These are phyloP conservation scores for Nymphaea thermarum DNA, from an alignment of 164 flowering plant species.

Conservation along the genomic window DNA sequence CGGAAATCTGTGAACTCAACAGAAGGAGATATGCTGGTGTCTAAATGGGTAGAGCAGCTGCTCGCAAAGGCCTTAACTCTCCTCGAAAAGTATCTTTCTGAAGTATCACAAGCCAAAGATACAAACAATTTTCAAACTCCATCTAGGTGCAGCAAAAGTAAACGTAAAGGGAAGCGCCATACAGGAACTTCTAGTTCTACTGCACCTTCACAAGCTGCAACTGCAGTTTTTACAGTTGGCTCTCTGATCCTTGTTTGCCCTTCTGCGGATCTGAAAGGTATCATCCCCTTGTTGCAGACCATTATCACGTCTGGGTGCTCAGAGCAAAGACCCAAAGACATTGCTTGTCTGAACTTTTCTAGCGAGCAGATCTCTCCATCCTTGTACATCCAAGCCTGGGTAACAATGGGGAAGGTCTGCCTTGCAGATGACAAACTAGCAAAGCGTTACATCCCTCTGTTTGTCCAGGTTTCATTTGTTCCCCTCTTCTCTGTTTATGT, in stretches of 20 bases:
- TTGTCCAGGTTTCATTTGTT: conserved; percentile 63
- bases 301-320: conserved; percentile 69
- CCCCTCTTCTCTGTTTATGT: not conserved
- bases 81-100: conserved; percentile 42
- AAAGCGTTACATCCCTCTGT: conserved; percentile 82
- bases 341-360: conserved; percentile 30
- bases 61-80: conserved; percentile 52
- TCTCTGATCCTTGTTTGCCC: conserved; percentile 71
- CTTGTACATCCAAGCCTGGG: conserved; percentile 82
- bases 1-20: conserved; percentile 43
- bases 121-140: conserved; percentile 42
- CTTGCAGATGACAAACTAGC: conserved; percentile 84
- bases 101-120: conserved; percentile 26
- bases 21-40: conserved; percentile 64
- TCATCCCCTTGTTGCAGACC: conserved; percentile 55
- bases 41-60: conserved; percentile 20
- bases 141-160: conserved; percentile 21
- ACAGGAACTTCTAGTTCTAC: conserved; percentile 11
- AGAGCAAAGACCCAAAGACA: conserved; percentile 31
- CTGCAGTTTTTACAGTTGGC: conserved; percentile 81
- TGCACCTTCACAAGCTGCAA: conserved; percentile 26
- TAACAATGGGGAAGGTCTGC: conserved; percentile 94
- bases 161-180: conserved; percentile 21
- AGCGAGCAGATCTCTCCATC: conserved; percentile 51
- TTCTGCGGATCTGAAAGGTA: conserved; percentile 41